Evolutionary conservation across 2,329 filamentous ascomycete genomes (phyloP).

Genomic region (Akanthomyces lecanii): DNA sequence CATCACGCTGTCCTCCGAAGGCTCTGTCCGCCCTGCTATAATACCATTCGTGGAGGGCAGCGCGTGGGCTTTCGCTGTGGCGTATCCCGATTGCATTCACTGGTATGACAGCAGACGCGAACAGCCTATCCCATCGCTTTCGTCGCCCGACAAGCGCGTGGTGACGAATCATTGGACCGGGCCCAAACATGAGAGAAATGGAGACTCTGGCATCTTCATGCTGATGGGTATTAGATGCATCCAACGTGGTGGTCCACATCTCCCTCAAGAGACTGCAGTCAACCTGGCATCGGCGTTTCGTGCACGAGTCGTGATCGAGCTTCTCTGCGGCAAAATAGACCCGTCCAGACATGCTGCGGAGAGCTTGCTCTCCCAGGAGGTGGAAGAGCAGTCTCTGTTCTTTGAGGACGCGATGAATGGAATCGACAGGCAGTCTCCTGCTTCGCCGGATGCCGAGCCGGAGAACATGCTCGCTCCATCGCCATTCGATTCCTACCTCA

Average conservation of each 20-base stretch:
- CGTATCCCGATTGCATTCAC: slow-evolving; percentile 13
- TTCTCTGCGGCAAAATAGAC: slow-evolving; percentile 12
- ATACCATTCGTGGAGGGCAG: background rate
- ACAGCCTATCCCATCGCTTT: background rate
- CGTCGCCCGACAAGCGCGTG: background rate
- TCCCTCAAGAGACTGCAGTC: slow-evolving; percentile 5
- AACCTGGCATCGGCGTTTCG: slow-evolving; percentile 1
- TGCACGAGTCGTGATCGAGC: slow-evolving; percentile 7
- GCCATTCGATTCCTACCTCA: background rate
- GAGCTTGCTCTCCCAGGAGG: background rate
- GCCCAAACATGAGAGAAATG: background rate
- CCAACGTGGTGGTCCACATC: slow-evolving; percentile 9
- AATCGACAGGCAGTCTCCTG: background rate
- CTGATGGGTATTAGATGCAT: slow-evolving; percentile 14
- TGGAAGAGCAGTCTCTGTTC: slow-evolving; percentile 6
- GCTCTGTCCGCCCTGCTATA: background rate
- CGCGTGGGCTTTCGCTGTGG: slow-evolving; percentile 4
- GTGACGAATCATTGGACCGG: background rate
- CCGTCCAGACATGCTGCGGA: background rate
- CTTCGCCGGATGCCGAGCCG: background rate
- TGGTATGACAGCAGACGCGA: slow-evolving; percentile 10
- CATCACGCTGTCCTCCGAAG: background rate
- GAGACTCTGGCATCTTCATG: slow-evolving; percentile 11
- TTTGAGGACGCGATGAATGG: slow-evolving; percentile 5
- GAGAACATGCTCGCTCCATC: background rate